A percentile compares a stretch with the other conserved stretches of the same genome.
Evolutionary conservation across 106 monocot genomes (phyloP).

Genomic region (Dendrobium catenatum): DNA sequence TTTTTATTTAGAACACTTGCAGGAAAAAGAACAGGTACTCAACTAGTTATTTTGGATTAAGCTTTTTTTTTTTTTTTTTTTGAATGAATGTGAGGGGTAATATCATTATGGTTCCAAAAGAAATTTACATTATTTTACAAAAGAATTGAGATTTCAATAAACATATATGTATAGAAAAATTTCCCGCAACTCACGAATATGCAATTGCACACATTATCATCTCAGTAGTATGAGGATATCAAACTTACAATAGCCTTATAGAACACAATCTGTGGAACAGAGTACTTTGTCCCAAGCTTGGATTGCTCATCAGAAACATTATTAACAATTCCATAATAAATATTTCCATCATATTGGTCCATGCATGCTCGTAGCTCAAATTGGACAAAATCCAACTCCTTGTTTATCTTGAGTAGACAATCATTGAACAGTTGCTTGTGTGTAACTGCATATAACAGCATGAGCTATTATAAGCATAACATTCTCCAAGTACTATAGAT

Average conservation of each 20-base stretch:
- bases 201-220: not conserved
- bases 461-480: not conserved
- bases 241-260: constrained; percentile 81
- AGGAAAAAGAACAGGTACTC: not conserved
- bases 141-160: not conserved
- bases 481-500: not conserved
- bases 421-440: constrained; percentile 47
- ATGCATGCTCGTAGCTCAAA: constrained; percentile 86
- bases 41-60: not conserved
- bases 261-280: constrained; percentile 87
- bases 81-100: not conserved
- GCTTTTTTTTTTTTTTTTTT: not conserved
- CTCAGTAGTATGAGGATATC: not conserved
- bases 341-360: constrained; percentile 83
- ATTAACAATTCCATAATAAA: constrained; percentile 89
- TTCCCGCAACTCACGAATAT: not conserved
- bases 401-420: constrained; percentile 70
- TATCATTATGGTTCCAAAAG: not conserved
- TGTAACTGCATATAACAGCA: constrained; percentile 28
- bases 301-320: constrained; percentile 88
- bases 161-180: not conserved
- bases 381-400: constrained; percentile 73
- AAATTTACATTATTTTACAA: not conserved
- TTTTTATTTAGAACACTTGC: not conserved
- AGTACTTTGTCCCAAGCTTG: constrained; percentile 86